A percentile compares a stretch with the other conserved stretches of the same genome.
Evolutionary conservation across 306 rosid genomes (phyloP).

Genomic region (Vigna unguiculata): DNA sequence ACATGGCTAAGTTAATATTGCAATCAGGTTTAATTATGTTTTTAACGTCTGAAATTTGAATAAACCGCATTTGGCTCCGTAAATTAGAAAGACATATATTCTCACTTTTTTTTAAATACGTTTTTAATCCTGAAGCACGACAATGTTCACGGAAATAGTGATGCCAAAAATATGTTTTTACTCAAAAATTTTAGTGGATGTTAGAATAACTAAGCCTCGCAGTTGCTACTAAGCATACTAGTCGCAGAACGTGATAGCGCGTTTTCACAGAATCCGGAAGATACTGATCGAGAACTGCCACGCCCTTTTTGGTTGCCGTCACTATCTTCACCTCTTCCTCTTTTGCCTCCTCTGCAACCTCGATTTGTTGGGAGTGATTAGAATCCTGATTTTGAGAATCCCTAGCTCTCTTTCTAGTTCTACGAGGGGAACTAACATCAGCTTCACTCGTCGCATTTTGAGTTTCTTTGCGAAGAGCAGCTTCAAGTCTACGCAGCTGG

Average conservation of each 20-base stretch:
- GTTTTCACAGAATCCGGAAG: conserved; percentile 79
- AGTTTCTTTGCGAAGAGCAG: conserved; percentile 62
- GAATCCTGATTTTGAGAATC: conserved; percentile 47
- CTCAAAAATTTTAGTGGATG: too few relatives aligned
- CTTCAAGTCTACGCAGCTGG: conserved; percentile 72
- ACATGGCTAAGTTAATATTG: background rate
- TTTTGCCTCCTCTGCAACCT: conserved; percentile 48
- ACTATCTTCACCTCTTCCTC: conserved; percentile 64
- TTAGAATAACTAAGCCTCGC: too few relatives aligned
- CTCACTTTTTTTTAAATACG: too few relatives aligned
- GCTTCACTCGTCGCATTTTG: conserved; percentile 25
- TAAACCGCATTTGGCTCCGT: too few relatives aligned
- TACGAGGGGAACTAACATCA: conserved; percentile 20
- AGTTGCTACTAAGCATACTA: conserved; percentile 54
- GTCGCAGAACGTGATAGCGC: conserved; percentile 82
- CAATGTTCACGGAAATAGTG: too few relatives aligned
- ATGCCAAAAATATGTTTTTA: too few relatives aligned
- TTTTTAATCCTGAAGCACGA: too few relatives aligned
- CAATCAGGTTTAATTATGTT: too few relatives aligned
- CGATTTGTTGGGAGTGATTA: conserved; percentile 29
- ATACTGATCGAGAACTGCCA: conserved; percentile 85
- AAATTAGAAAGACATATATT: too few relatives aligned
- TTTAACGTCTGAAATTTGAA: too few relatives aligned
- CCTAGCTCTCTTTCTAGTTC: conserved; percentile 59
- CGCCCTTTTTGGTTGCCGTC: conserved; percentile 89